Base-by-base conservation (phyloP, 2,329 filamentous ascomycete genomes). In the Emericellopsis cladophorae region DNA sequence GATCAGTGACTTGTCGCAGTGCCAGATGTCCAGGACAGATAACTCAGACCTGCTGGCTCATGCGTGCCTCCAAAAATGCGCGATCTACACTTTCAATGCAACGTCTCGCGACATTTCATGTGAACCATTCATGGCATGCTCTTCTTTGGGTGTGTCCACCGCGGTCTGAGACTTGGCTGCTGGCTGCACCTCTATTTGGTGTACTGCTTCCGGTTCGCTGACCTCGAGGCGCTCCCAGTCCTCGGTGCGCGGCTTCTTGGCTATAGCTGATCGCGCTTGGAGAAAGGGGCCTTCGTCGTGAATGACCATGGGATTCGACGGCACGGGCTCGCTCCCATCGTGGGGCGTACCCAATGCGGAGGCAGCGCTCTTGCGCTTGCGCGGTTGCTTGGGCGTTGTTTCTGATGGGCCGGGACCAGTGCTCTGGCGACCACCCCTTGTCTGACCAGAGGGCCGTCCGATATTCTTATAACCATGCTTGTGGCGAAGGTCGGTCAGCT, bases 381-480 rank as follows among this genome's bases (percentile, higher is more conserved):
- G 57, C 7, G 29, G 21, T 11, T 21, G 24, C 37, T 43, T 40
- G 6, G 37, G 38, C n/a, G 37, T 36, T 11, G 24, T 31, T 5
- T 31, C 31, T 4, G n/a, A 15, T 14, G n/a, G 4, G 2, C 3
- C 31, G 23, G 23, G 31, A 12, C 40, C 47, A 45, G 16, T 8
- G 31, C 38, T 24, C 39, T 42, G 16, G 23, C 31, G 10, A 9
- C 42, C 22, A 10, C 24, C 39, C 16, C 60, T 58, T 45, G 62
- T 68, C 46, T 65, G 62, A 4, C 64, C 65, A 33, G 70, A 72
- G 0, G 74, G 74, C 1, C 74, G 61, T 7, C 74, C 74, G 7
- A 77, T 76, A 46, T 71, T 76, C 38, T 72, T 70, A 44, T 68
- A 74, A 0, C 74, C 74, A 43, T 70, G 67, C 54, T 72, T 70